Base-by-base conservation (phyloP, 352 stramenopile species). In the Hyaloperonospora arabidopsidis region DNA sequence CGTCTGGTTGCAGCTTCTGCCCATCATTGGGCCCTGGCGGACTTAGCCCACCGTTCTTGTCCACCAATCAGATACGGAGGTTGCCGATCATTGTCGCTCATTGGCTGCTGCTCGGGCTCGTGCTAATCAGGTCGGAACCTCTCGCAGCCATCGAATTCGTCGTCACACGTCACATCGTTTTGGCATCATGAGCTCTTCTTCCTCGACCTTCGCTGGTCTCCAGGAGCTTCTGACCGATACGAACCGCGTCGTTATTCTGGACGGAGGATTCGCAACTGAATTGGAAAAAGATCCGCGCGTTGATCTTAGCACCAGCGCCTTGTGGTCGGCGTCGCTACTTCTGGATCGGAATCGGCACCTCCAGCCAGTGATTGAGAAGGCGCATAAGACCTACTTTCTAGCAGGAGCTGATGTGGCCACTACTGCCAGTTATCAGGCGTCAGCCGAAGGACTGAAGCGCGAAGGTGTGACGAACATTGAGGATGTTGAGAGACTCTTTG, bases 391-490 rank as follows among this genome's bases (percentile, higher is more conserved):
- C 23, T 96, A 93, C 63, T 93, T 72, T 58, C 58, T 86, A 19
- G 70, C 79, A 0, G 86, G 86, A 10, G 79, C 86, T 1, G 79
- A 96, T 44, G 72, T 93, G 5, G 76, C 72, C 38, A 95, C 79
- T 14, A 93, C 83, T 28, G 70, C 73, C 36, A 95, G 79, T 52
- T 96, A 96, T 60, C 86, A 96, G 59, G 81, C 82, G 38, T 93
- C 81, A 6, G 82, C 83, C 10, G 77, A 91, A 41, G 86, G 83
- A 14, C 93, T 95, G 54, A 75, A 75, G 56, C 72, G 74, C 47
- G 79, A 93, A 34, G 73, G 68, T 12, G 61, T 82, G 5, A 54
- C 72, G n/a, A 57, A 53, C 14, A 36, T 62, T 5, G 46, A 59
- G 6, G 63, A 88, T 19, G 81, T 89, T 34, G 67, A 83, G 45